A percentile compares a stretch with the other conserved stretches of the same genome.
Evolutionary conservation across 1,284 basidiomycete genomes (phyloP).

Genomic region (Exsudoporus floridanus): DNA sequence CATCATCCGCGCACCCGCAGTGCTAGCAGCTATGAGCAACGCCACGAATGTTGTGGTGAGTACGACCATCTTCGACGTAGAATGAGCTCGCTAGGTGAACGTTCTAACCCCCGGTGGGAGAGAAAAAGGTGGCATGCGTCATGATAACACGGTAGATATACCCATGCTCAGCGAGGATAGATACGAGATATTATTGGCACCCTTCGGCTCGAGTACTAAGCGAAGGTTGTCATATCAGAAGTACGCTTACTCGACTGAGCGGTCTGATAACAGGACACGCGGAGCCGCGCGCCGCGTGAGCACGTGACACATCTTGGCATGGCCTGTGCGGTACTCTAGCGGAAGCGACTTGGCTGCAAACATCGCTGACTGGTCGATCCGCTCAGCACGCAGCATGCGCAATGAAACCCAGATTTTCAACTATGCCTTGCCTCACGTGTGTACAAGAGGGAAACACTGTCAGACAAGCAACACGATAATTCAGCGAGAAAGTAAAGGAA

Average conservation of each 20-base stretch:
- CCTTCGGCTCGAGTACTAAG: no score
- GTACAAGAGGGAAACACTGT: neutral
- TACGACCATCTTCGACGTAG: constrained; percentile 11
- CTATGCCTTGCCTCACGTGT: neutral
- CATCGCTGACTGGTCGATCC: no score
- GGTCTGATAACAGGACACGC: no score
- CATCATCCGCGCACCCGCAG: constrained; percentile 20
- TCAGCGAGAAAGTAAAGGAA: constrained; percentile 27
- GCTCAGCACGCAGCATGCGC: no score
- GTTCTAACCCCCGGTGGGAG: no score
- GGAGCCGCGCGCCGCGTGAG: no score
- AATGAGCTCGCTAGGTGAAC: neutral
- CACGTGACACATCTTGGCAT: no score
- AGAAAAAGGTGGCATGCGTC: neutral
- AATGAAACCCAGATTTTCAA: neutral
- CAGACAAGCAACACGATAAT: neutral
- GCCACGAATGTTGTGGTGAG: constrained; percentile 3
- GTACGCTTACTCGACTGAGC: no score
- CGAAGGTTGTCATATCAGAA: no score
- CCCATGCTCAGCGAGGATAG: neutral
- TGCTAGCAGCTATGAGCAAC: constrained; percentile 7
- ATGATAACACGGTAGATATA: neutral
- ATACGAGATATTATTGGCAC: no score
- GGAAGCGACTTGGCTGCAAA: no score
- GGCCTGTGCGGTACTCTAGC: no score